Base-by-base conservation (phyloP, 2,329 filamentous ascomycete genomes). In the Penicillium sp. region DNA sequence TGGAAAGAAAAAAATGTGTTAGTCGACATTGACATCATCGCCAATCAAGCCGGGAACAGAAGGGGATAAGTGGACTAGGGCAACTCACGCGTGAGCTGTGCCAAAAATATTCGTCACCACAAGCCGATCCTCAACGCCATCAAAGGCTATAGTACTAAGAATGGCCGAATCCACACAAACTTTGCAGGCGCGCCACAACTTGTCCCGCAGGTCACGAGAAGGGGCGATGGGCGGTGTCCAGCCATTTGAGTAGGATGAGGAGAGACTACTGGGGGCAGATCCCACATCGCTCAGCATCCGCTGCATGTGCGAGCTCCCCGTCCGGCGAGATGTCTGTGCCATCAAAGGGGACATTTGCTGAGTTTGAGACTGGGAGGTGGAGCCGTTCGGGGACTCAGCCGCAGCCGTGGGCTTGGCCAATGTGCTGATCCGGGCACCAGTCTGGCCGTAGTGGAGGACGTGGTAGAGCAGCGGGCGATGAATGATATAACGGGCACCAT, bases 31-130 rank as follows among this genome's bases (percentile, higher is more conserved):
- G 18, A 18, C 18, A 2, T 18, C 18, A 18, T 2, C 18, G 18
- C 18, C 18, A 18, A 18, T 18, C 18, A 18, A 18, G 18, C 18
- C 18, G 18, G 18, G 18, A 11, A 12, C 24, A 43, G 9, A 5
- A n/a, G 27, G 26, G 27, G 27, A 12, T 8, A 9, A 13, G 28
- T 8, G 1, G n/a, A 9, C 13, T 12, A 18, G 50, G 28, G 34
- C 2, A 33, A 82, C 88, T 81, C 86, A 95, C 88, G 91, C 90
- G 76, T 96, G 91, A 53, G 90, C 86, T 13, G 91, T 97, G 45
- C 91, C 90, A 69, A 95, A 95, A 25, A 95, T 84, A 60, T 96
- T 97, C n/a, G 91, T 97, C 47, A 97, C 84, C 44, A 96, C 85
- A 7, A 87, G 81, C 28, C 89, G 81, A 9, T 51, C 72, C 26